Base-by-base conservation (phyloP, 305 asterid species). In the Fraxinus albicans region DNA sequence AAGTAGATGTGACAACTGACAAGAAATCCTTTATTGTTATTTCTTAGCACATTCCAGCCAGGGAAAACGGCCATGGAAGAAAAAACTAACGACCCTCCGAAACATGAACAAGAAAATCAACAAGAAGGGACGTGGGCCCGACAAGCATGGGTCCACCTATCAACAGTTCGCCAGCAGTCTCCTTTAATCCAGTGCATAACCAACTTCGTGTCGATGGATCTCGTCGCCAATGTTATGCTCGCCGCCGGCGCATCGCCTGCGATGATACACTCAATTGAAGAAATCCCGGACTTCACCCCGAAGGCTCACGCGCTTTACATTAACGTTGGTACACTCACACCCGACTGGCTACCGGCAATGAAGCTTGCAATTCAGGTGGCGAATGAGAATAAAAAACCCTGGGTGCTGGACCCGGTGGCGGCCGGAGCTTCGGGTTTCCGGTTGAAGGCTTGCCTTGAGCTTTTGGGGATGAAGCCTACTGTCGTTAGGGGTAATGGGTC, bases 401-500 rank as follows among this genome's bases (percentile, higher is more conserved):
- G 99, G 99, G 97, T 95, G 21, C 91, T 95, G 74, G 98, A 95
- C 86, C 99, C 99, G 2, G 99, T 91, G 13, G 99, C 98, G 0
- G 95, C 96, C 34, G 97, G 99, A 1, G 92, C 94, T 77, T 85
- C 97, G 38, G 83, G 86, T 86, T 93, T 90, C 88, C 90, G 99
- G 88, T 83, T 95, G 73, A 88, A 72, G 77, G 94, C 98, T 15
- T 94, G 99, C 79, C 82, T 90, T 87, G 97, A 94, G 75, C 77
- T 96, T 81, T 83, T 96, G 84, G 81, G 77, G 12, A 80, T 93
- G 90, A 87, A 80, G 73, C 99, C 99, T 2, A 81, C 80, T 19
- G 99, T 96, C 77, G 92, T 94, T 50, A 85, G 99, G 86, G 98
- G 98, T 17, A 96, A 93, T 85, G 99, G 83, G 36, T 94, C 98